phyloP scores from a whole-genome alignment of 2,329 filamentous ascomycete species.

The Fusarium albosuccineum region DNA sequence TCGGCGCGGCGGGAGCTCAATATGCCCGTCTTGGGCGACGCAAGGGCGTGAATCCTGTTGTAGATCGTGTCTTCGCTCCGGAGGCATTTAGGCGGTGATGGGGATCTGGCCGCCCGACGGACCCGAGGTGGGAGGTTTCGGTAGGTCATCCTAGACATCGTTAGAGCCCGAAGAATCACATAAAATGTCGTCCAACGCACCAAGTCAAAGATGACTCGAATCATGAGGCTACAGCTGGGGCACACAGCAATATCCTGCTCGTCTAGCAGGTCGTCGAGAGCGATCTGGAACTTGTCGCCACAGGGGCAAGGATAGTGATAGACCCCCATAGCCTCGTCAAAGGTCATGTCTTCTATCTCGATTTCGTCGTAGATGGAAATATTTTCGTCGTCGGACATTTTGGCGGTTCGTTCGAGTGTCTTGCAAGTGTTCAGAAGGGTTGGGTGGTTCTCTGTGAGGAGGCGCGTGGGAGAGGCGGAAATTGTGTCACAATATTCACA shows the following conservation, averaged over 20 bases:
- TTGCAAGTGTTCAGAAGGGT: background rate
- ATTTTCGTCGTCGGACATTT: slow-evolving; percentile 73
- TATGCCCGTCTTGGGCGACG: too few species aligned
- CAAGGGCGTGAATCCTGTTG: background rate
- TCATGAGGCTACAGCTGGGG: slow-evolving; percentile 97
- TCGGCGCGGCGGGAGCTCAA: too few species aligned
- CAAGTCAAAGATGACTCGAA: slow-evolving; percentile 90
- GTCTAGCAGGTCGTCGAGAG: slow-evolving; percentile 85
- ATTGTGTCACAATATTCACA: slow-evolving; percentile 4
- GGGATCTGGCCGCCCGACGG: slow-evolving; percentile 53
- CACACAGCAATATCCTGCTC: slow-evolving; percentile 96
- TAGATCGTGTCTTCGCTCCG: background rate
- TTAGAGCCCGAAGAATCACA: background rate
- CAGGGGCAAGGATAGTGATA: slow-evolving; percentile 98
- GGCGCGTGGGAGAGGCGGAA: slow-evolving; percentile 1
- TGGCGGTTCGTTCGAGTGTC: slow-evolving; percentile 26
- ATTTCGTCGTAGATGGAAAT: slow-evolving; percentile 94
- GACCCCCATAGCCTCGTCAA: slow-evolving; percentile 82
- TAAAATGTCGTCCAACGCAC: slow-evolving; percentile 62
- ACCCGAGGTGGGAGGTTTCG: slow-evolving; percentile 53
- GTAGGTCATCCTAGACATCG: slow-evolving; percentile 58
- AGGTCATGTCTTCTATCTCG: slow-evolving; percentile 99
- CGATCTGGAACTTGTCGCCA: slow-evolving; percentile 95
- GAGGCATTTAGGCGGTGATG: slow-evolving; percentile 54
- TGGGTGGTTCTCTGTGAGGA: slow-evolving; percentile 1